Percentiles rank a stretch among this genome's conserved stretches.
phyloP scores from a whole-genome alignment of 2,329 filamentous ascomycete species.

The Xylaria sp. region DNA sequence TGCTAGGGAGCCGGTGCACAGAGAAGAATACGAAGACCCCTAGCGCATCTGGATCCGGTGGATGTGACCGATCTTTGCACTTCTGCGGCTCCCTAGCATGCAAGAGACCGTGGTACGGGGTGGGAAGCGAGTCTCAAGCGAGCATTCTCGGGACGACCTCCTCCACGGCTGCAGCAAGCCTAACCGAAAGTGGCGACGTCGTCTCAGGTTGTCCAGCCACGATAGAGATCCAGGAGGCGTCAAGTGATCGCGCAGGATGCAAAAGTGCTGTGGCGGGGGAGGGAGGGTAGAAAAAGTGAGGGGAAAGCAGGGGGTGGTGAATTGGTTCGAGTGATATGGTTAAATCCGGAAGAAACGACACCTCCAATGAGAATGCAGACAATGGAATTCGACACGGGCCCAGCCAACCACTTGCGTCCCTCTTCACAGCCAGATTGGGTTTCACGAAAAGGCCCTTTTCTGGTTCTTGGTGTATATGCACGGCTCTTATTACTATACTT shows the following conservation, averaged over 20 bases:
- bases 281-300: too few species aligned
- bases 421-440: conserved; percentile 2
- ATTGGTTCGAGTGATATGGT: conserved; percentile 24
- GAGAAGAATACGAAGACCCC: conserved; percentile 7
- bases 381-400: not conserved
- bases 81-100: conserved; percentile 17
- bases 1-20: conserved; percentile 20
- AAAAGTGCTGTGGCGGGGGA: conserved; percentile 6
- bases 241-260: not conserved
- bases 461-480: conserved; percentile 5
- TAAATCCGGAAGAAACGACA: conserved; percentile 31
- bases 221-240: not conserved
- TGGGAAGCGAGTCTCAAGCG: conserved; percentile 24
- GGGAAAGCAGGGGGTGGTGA: not conserved
- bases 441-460: conserved; percentile 6
- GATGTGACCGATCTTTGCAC: not conserved
- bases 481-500: conserved; percentile 17
- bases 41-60: not conserved
- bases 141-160: conserved; percentile 29
- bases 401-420: conserved; percentile 20
- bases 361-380: conserved; percentile 22
- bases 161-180: conserved; percentile 21
- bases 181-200: not conserved
- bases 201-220: conserved; percentile 4
- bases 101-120: not conserved